phyloP scores from a whole-genome alignment of 768 basidiomycete species.

The Leccinum fibrillosum region DNA sequence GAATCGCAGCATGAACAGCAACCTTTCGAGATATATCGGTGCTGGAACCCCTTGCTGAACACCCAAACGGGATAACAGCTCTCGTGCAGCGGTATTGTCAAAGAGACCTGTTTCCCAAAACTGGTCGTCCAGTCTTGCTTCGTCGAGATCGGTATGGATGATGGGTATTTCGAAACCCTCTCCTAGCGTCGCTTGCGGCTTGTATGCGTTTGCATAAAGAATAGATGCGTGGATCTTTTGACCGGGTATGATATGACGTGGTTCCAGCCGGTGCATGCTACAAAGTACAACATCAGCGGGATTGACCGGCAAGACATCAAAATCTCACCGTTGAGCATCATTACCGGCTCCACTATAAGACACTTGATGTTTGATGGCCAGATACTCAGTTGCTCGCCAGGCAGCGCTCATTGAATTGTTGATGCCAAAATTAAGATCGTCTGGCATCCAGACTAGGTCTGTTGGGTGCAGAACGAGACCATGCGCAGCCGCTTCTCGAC shows the following conservation, averaged over 20 bases:
- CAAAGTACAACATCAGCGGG: not conserved
- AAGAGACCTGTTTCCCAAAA: slow-evolving; percentile 14
- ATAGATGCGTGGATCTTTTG: not conserved
- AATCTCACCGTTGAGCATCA: not conserved
- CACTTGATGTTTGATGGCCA: not conserved
- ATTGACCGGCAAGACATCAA: not conserved
- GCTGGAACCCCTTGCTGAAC: not conserved
- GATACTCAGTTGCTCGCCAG: not conserved
- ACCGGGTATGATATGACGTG: slow-evolving; percentile 7
- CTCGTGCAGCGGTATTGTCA: not conserved
- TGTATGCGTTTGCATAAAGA: not conserved
- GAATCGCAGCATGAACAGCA: not conserved
- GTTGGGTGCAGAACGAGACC: not conserved
- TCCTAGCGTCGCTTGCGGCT: not conserved
- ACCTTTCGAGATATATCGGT: not conserved
- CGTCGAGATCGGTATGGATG: not conserved
- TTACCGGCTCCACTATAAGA: not conserved
- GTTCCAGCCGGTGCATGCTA: slow-evolving; percentile 1
- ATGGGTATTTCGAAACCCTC: not conserved
- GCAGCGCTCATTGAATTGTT: not conserved
- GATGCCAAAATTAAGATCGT: not conserved
- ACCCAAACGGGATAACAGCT: not conserved
- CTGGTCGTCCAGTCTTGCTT: not conserved
- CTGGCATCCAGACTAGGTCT: not conserved
- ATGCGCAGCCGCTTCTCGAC: not conserved